These are phyloP conservation scores for Gastrolobium bilobum DNA, from an alignment of 306 rosid species.

Conservation along the genomic window DNA sequence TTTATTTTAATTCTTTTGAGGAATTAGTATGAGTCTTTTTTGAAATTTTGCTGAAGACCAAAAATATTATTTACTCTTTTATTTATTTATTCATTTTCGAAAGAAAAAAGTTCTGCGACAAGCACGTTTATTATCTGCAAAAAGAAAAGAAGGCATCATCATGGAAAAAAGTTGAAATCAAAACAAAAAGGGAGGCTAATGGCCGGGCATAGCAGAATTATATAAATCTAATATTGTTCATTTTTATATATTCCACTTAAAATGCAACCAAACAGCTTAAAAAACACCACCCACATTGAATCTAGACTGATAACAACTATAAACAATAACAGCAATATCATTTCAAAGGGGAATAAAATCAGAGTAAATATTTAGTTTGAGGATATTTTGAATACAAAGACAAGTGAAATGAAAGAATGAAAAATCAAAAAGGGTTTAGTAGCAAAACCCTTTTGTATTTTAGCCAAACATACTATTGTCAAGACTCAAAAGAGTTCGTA, in stretches of 20 bases:
- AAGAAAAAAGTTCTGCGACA: constrained; percentile 5
- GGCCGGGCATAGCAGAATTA: not conserved
- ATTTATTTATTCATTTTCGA: too few species aligned
- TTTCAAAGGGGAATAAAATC: not conserved
- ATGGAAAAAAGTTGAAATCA: not conserved
- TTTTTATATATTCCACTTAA: not conserved
- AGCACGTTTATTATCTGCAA: constrained; percentile 5
- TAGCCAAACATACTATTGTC: not conserved
- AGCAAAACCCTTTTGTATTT: not conserved
- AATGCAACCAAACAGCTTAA: not conserved
- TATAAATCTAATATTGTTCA: constrained; percentile 2
- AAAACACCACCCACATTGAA: constrained; percentile 2
- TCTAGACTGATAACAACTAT: not conserved
- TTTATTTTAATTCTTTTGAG: too few species aligned
- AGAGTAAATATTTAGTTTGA: not conserved
- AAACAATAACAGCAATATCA: not conserved
- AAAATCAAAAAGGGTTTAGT: not conserved
- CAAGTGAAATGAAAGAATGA: not conserved
- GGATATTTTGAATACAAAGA: not conserved
- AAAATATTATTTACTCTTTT: too few species aligned
- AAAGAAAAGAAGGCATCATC: not conserved
- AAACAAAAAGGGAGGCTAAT: not conserved
- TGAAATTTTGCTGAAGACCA: too few species aligned
- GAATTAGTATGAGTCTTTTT: too few species aligned
- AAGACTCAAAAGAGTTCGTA: not conserved